Evolutionary conservation across 176 grass and related monocot species (phyloP).

Genomic region (Eremochloa ophiuroides): DNA sequence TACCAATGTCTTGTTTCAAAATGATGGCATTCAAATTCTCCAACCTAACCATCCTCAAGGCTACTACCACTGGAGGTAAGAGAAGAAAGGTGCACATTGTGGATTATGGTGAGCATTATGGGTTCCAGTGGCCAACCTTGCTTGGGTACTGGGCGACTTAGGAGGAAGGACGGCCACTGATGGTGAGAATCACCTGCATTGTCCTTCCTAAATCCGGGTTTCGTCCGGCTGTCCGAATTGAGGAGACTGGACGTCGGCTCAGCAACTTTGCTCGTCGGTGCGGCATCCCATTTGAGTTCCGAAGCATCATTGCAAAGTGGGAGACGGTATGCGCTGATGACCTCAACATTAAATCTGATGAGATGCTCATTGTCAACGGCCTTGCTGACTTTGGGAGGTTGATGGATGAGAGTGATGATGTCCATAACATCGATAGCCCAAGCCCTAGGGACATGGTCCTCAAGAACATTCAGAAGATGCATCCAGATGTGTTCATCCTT

Average conservation of each 20-base stretch:
- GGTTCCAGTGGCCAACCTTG: slow-evolving; percentile 39
- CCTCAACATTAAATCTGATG: slow-evolving; percentile 18
- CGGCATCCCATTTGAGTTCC: slow-evolving; percentile 37
- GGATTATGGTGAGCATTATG: slow-evolving; percentile 26
- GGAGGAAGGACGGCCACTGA: slow-evolving; percentile 21
- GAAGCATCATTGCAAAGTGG: slow-evolving; percentile 4
- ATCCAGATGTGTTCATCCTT: slow-evolving; percentile 21
- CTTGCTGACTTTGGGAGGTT: slow-evolving; percentile 1
- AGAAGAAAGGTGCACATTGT: slow-evolving; percentile 39
- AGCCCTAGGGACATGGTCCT: slow-evolving; percentile 38
- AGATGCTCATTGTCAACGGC: slow-evolving; percentile 30
- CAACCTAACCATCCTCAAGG: background rate
- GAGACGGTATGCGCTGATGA: slow-evolving; percentile 17
- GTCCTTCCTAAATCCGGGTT: slow-evolving; percentile 30
- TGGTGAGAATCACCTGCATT: slow-evolving; percentile 38
- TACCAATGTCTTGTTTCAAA: too few relatives aligned
- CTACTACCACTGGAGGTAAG: background rate
- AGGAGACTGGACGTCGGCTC: slow-evolving; percentile 33
- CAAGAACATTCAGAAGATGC: slow-evolving; percentile 27
- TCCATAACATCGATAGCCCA: background rate
- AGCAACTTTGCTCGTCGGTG: background rate
- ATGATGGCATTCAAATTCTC: background rate
- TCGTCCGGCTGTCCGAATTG: slow-evolving; percentile 15
- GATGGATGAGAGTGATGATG: slow-evolving; percentile 28
- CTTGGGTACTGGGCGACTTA: background rate